Evolutionary conservation across 805 yeast species (phyloP), one percentile per base, ranked within the genome.

Genomic region (Metschnikowia corniflorae): DNA sequence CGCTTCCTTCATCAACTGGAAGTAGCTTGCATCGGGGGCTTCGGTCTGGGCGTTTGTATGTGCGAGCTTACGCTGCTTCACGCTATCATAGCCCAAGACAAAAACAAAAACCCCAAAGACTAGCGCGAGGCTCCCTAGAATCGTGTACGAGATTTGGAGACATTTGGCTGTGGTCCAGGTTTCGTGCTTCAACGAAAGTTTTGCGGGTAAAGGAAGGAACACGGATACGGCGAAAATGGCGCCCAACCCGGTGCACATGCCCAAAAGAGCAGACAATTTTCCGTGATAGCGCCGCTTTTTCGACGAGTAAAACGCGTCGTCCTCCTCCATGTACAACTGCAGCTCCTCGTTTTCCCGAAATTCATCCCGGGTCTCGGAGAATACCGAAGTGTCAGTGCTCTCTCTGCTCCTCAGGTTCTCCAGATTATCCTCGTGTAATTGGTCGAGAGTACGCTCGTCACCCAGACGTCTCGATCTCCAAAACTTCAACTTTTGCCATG

Each of bases 241-340:
- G 32, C 88, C 88, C 13, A 77, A 51, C 0, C 87, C 87, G 13
- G 83, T 68, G 32, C 72, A 61, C 12, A 78, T 55, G 2, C 89
- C 89, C 28, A 82, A 69, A 16, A 79, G 51, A 0, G 86, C 81
- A 0, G 83, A 71, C 36, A 70, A 63, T 43, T 70, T 73, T 2
- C 86, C 87, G 44, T 53, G 55, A 24, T 37, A 47, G 22, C 42
- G 37, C 5, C 14, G 16, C 20, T 29, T 23, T n/a, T 25, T 21
- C 18, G 12, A 35, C 27, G 31, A 10, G 23, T 19, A 22, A 24
- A 18, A 10, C 15, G 13, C 39, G 8, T 26, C 28, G 12, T 20
- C 36, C 4, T 39, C 43, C 7, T 31, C 37, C 26, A 27, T 8
- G 21, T 31, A 23, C 4, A 26, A 10, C 20, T 12, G 29, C 20